Percentiles rank a stretch among this genome's conserved stretches.
Conservation (phyloP, 768 basidiomycete genomes). For the Lactifluus echinatus region DNA sequence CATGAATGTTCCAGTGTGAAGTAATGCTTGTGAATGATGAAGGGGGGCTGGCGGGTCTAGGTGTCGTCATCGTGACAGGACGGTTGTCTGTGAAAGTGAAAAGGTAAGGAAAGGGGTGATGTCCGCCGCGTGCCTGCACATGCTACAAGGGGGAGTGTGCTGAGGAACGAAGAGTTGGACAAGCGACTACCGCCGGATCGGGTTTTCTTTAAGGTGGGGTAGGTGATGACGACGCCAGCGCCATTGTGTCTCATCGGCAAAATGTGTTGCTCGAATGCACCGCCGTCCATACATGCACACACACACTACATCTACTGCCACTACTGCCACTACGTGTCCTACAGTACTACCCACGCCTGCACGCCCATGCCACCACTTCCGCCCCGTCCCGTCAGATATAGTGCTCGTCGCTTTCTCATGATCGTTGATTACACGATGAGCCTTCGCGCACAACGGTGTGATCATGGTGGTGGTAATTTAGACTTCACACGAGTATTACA, state of each 20-base stretch:
- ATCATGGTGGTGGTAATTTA: neutral
- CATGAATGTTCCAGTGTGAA: slow-evolving; percentile 5
- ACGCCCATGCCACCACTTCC: neutral
- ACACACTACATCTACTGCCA: no score
- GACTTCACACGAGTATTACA: neutral
- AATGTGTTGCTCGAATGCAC: no score
- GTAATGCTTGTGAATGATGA: neutral
- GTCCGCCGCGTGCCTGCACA: neutral
- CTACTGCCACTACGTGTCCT: no score
- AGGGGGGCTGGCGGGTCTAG: neutral
- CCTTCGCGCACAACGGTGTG: slow-evolving; percentile 2
- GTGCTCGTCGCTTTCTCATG: neutral
- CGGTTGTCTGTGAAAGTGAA: neutral
- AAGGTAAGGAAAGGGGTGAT: neutral
- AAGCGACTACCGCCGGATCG: neutral
- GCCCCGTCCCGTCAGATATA: neutral
- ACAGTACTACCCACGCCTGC: no score
- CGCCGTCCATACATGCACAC: no score
- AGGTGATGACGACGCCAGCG: neutral
- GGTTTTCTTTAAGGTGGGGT: neutral
- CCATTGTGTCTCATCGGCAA: no score
- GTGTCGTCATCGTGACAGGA: slow-evolving; percentile 6
- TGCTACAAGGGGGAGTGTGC: neutral
- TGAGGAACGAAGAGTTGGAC: neutral
- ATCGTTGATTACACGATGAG: slow-evolving; percentile 3